Conservation (phyloP, 208 protist genomes). For the Trypanosoma mega region DNA sequence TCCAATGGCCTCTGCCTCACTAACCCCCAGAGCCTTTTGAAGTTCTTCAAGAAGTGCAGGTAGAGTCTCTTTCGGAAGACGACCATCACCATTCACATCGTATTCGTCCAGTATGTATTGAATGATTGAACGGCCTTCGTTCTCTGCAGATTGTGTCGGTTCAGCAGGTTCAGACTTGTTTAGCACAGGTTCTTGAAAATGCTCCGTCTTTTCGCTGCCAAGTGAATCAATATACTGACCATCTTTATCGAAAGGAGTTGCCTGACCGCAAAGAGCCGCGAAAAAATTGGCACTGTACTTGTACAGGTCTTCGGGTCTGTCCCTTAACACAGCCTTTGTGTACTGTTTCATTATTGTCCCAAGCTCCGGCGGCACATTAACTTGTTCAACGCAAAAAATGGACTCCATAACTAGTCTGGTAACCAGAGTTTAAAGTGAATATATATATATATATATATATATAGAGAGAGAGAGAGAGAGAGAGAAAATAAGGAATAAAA, state of each 20-base stretch:
- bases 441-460: too few relatives aligned
- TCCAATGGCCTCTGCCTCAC: conserved; percentile 47
- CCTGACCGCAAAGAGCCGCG: conserved; percentile 71
- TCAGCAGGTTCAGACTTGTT: conserved; percentile 23
- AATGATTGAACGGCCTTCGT: conserved; percentile 39
- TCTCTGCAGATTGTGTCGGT: background rate
- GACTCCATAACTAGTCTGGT: conserved; percentile 78
- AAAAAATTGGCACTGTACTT: conserved; percentile 95
- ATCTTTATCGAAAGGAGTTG: conserved; percentile 73
- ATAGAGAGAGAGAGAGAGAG: too few relatives aligned
- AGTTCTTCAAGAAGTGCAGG: conserved; percentile 61
- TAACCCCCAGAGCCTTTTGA: conserved; percentile 36
- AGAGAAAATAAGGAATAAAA: too few relatives aligned
- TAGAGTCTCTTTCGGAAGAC: conserved; percentile 36
- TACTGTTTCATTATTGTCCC: conserved; percentile 93
- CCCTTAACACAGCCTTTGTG: conserved; percentile 88
- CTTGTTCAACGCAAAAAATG: conserved; percentile 89
- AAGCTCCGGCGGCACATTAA: conserved; percentile 86
- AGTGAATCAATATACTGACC: conserved; percentile 55
- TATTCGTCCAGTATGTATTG: conserved; percentile 60
- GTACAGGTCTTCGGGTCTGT: conserved; percentile 81
- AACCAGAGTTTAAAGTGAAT: too few relatives aligned
- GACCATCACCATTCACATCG: conserved; percentile 44
- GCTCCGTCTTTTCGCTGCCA: conserved; percentile 12
- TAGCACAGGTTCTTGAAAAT: conserved; percentile 1